These are phyloP conservation scores for Penicillium chermesinum DNA, from an alignment of 495 filamentous ascomycete genomes.

Conservation along the genomic window DNA sequence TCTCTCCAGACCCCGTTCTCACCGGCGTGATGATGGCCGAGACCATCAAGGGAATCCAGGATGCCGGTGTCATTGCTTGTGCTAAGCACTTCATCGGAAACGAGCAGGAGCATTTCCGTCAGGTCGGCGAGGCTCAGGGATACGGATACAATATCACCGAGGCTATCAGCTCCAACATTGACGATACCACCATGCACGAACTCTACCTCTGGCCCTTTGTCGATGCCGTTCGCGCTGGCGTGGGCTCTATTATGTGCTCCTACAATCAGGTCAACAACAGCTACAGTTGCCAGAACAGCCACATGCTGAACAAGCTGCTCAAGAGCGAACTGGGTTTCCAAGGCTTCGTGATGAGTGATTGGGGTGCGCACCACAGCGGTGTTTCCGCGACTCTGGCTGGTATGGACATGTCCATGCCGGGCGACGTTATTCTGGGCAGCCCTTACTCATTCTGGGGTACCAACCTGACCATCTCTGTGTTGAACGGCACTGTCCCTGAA, in stretches of 20 bases:
- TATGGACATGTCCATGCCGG: slow-evolving; percentile 94
- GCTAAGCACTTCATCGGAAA: slow-evolving; percentile 80
- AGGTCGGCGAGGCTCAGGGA: slow-evolving; percentile 54
- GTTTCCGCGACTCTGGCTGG: slow-evolving; percentile 75
- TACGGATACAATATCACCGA: slow-evolving; percentile 63
- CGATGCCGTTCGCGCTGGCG: slow-evolving; percentile 68
- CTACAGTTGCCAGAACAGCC: slow-evolving; percentile 65
- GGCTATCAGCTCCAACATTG: slow-evolving; percentile 72
- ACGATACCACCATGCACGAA: slow-evolving; percentile 94
- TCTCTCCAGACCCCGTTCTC: slow-evolving; percentile 69
- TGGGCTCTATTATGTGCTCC: slow-evolving; percentile 87
- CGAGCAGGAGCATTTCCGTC: slow-evolving; percentile 79
- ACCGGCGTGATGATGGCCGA: slow-evolving; percentile 69
- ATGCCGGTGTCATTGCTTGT: slow-evolving; percentile 73
- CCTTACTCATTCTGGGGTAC: slow-evolving; percentile 76
- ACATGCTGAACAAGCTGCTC: slow-evolving; percentile 72
- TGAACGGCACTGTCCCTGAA: slow-evolving; percentile 87
- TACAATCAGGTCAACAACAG: slow-evolving; percentile 83
- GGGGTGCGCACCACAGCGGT: slow-evolving; percentile 83
- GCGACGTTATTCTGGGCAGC: slow-evolving; percentile 70
- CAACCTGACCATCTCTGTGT: slow-evolving; percentile 77
- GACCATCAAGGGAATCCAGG: slow-evolving; percentile 76
- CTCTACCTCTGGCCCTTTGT: slow-evolving; percentile 87
- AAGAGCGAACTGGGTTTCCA: slow-evolving; percentile 94
- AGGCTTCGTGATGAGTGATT: slow-evolving; percentile 89